Evolutionary conservation across 1,139 yeast species (phyloP).

Genomic region (Ashbya aceris): DNA sequence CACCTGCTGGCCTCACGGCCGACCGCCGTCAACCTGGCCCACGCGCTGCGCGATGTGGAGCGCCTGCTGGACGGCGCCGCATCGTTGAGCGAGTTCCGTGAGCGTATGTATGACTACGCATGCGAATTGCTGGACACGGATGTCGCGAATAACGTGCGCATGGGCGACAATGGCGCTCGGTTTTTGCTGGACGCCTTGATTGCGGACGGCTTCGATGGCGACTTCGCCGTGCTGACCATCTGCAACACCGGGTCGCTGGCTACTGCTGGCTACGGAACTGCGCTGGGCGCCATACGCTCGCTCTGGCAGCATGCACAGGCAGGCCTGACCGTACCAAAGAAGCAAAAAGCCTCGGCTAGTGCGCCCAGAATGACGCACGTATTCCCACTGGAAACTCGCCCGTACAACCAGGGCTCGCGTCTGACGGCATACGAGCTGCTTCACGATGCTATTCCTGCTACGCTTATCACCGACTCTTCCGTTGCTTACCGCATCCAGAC

Average conservation of each 20-base stretch:
- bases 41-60: constrained; percentile 60
- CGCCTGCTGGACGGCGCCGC: constrained; percentile 28
- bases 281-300: constrained; percentile 82
- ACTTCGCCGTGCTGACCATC: constrained; percentile 75
- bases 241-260: constrained; percentile 88
- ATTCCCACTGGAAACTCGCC: constrained; percentile 89
- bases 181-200: constrained; percentile 46
- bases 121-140: constrained; percentile 63
- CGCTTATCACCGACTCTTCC: constrained; percentile 87
- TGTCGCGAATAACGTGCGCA: constrained; percentile 58
- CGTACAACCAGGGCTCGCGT: constrained; percentile 93
- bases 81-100: constrained; percentile 31
- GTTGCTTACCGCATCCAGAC: constrained; percentile 60
- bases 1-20: constrained; percentile 75
- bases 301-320: constrained; percentile 39
- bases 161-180: constrained; percentile 76
- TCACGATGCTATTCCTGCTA: constrained; percentile 78
- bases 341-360: constrained; percentile 12
- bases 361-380: constrained; percentile 45
- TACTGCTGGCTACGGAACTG: constrained; percentile 96
- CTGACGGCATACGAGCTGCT: constrained; percentile 85
- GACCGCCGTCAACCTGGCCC: constrained; percentile 86
- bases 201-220: constrained; percentile 47
- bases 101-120: constrained; percentile 42
- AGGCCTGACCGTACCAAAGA: constrained; percentile 15